Base-by-base conservation (phyloP, 1,284 basidiomycete species). In the Chiua sp. region DNA sequence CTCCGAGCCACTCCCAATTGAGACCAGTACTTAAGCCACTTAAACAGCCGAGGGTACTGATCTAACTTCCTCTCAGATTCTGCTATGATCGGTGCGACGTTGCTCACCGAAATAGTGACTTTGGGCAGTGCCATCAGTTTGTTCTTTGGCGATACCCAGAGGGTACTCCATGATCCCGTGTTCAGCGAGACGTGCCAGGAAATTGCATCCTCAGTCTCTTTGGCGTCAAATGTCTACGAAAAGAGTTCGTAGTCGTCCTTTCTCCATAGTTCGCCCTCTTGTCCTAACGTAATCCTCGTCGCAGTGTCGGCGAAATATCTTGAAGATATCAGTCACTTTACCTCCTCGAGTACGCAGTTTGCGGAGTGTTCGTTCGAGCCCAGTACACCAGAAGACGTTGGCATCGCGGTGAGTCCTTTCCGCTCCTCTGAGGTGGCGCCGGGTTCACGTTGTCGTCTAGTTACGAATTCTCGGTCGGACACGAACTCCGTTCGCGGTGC, bases 331-430 rank as follows among this genome's bases (percentile, higher is more conserved):
- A 57, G 59, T 5, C 84, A 86, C 59, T 84, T 79, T 79, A 76
- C 78, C 1, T 66, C 65, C 13, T 82, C 83, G 4, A 84, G 80
- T 62, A 65, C 74, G 0, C 77, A 82, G 56, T 1, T 44, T 1
- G 70, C 84, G 2, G 69, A 73, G 3, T 86, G 85, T 65, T 79
- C 79, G 15, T 84, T 86, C 7, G 80, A 84, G 62, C 83, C 84
- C 5, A 20, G 39, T n/a, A 42, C 39, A n/a, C 39, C 39, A 8
- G 39, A 42, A 12, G 39, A 42, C n/a, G n/a, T 42, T n/a, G 39
- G 39, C 4, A n/a, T n/a, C 3, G 39, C 39, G n/a, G 39, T 42
- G 39, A 42, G 39, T 10, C 30, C 30, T 32, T 32, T 32, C 30
- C 30, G 10, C 30, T 13, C 33, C n/a, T n/a, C n/a, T n/a, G n/a